These are phyloP conservation scores for Chenopodium berlandieri DNA, from an alignment of 148 eudicot species.

Conservation along the genomic window DNA sequence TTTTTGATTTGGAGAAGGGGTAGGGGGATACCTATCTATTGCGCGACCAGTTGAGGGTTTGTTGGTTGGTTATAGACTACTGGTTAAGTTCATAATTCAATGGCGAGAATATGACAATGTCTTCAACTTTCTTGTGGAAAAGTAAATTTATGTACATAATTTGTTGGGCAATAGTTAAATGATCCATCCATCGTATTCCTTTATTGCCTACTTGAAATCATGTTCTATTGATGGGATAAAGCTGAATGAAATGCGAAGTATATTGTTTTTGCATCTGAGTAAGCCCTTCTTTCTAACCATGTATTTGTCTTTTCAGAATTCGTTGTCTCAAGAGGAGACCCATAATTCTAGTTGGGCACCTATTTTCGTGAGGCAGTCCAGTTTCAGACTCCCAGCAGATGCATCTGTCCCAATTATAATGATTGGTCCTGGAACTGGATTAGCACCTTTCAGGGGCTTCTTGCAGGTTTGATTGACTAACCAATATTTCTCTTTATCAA, in stretches of 20 bases:
- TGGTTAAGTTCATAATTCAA: not conserved
- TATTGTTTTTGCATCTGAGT: not conserved
- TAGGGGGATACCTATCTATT: not conserved
- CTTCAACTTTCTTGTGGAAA: too few relatives aligned
- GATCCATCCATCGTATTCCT: not conserved
- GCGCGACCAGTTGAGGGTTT: not conserved
- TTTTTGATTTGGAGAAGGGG: not conserved
- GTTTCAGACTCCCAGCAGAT: slow-evolving; percentile 88
- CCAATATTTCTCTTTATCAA: not conserved
- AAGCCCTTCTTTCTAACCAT: not conserved
- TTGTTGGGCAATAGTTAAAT: not conserved
- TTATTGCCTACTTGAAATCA: not conserved
- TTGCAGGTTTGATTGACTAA: slow-evolving; percentile 54
- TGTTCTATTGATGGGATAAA: not conserved
- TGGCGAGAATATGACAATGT: not conserved
- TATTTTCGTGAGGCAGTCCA: slow-evolving; percentile 83
- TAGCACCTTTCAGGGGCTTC: slow-evolving; percentile 99
- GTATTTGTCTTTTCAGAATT: slow-evolving; percentile 54
- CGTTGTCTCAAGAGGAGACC: slow-evolving; percentile 59
- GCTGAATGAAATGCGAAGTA: not conserved
- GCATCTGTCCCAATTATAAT: slow-evolving; percentile 73
- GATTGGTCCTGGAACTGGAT: slow-evolving; percentile 99
- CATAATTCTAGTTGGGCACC: slow-evolving; percentile 78
- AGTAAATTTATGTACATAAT: not conserved
- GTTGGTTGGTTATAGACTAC: not conserved